Percentiles rank a stretch among this genome's conserved stretches.
These are phyloP conservation scores for Penicillium arizonense DNA, from an alignment of 495 filamentous ascomycete genomes.

Conservation along the genomic window DNA sequence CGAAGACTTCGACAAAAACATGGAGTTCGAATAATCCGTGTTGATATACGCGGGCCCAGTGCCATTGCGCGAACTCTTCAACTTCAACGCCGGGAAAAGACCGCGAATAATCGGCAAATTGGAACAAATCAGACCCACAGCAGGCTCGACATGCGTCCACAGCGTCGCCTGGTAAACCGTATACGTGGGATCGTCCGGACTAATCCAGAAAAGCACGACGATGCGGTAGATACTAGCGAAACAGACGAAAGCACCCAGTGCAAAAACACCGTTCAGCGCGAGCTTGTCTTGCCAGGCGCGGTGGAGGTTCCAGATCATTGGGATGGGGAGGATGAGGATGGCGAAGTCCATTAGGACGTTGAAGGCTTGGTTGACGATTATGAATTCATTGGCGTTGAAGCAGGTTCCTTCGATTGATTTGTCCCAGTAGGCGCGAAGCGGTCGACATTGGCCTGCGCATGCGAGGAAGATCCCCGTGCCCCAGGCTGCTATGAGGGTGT, in stretches of 20 bases:
- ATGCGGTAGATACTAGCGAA: slow-evolving; percentile 50
- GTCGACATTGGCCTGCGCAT: slow-evolving; percentile 43
- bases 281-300: slow-evolving; percentile 43
- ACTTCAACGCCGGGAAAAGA: slow-evolving; percentile 41
- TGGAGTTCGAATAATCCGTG: slow-evolving; percentile 27
- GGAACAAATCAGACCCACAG: slow-evolving; percentile 54
- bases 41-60: slow-evolving; percentile 27
- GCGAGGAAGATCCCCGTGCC: slow-evolving; percentile 36
- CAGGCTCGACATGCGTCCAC: slow-evolving; percentile 60
- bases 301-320: slow-evolving; percentile 47
- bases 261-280: slow-evolving; percentile 46
- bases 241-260: slow-evolving; percentile 49
- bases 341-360: slow-evolving; percentile 46
- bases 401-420: slow-evolving; percentile 32
- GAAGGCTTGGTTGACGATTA: slow-evolving; percentile 44
- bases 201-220: slow-evolving; percentile 56
- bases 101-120: slow-evolving; percentile 58
- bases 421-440: slow-evolving; percentile 42
- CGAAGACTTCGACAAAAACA: slow-evolving; percentile 25
- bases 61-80: slow-evolving; percentile 23
- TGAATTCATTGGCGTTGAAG: slow-evolving; percentile 34
- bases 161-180: slow-evolving; percentile 49
- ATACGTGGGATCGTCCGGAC: slow-evolving; percentile 43
- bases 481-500: slow-evolving; percentile 36
- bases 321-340: slow-evolving; percentile 39